Conservation (phyloP, 177 flowering plant species). For the Vitis hybrid region DNA sequence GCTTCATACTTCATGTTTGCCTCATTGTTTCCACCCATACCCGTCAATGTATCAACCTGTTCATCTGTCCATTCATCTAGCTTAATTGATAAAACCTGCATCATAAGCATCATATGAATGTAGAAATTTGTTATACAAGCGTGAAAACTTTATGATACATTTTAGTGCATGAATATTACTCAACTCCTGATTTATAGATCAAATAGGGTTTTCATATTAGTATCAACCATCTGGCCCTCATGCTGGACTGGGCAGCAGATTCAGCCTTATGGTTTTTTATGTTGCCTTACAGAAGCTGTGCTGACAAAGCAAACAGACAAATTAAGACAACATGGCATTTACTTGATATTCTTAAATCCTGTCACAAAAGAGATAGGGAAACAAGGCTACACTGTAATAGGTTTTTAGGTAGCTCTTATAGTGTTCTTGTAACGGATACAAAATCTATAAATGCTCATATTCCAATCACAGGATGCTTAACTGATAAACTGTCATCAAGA, state of each 20-base stretch:
- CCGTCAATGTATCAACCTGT: constrained; percentile 62
- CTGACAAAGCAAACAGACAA: too few relatives aligned
- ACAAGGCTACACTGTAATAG: too few relatives aligned
- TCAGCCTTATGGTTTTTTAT: background rate
- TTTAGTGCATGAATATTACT: background rate
- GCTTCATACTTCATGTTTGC: constrained; percentile 86
- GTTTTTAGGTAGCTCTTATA: too few relatives aligned
- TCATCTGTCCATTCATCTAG: constrained; percentile 92
- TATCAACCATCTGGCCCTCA: background rate
- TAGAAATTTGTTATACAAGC: background rate
- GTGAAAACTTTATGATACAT: background rate
- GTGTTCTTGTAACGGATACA: too few relatives aligned
- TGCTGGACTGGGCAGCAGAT: background rate
- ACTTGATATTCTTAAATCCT: too few relatives aligned
- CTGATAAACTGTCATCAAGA: too few relatives aligned
- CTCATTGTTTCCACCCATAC: constrained; percentile 71
- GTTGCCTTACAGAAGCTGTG: too few relatives aligned
- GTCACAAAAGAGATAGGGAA: too few relatives aligned
- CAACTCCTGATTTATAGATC: constrained; percentile 1
- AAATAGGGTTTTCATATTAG: background rate
- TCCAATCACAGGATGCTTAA: too few relatives aligned
- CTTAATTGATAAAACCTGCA: constrained; percentile 75
- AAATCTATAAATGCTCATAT: too few relatives aligned
- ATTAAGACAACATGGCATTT: too few relatives aligned
- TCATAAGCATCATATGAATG: constrained; percentile 1